A percentile compares a stretch with the other conserved stretches of the same genome.
Conservation (phyloP, 192 early-diverging fungal species). For the Chytriomyces sp. region DNA sequence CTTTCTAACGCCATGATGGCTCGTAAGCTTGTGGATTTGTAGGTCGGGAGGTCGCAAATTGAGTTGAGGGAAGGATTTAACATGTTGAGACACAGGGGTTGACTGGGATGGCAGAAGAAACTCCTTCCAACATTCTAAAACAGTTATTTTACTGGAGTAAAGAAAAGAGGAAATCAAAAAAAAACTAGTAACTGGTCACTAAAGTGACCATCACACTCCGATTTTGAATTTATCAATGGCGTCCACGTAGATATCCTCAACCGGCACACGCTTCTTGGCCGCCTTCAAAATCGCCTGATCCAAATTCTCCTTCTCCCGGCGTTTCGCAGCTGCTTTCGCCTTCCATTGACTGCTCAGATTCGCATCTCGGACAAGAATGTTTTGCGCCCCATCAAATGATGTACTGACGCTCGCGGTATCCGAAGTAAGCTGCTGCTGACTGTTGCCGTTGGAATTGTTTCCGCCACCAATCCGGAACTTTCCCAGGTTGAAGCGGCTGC, state of each 20-base stretch:
- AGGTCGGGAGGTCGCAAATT: too few relatives aligned
- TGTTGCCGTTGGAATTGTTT: not conserved
- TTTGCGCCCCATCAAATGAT: not conserved
- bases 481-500: not conserved
- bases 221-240: conserved; percentile 11
- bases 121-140: too few relatives aligned
- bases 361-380: not conserved
- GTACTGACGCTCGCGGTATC: not conserved
- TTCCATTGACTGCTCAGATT: conserved; percentile 1
- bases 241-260: conserved; percentile 10
- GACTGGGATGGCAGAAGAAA: too few relatives aligned
- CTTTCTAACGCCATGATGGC: too few relatives aligned
- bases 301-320: conserved; percentile 17
- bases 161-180: too few relatives aligned
- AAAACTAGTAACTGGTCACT: too few relatives aligned
- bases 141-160: too few relatives aligned
- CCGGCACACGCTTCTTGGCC: not conserved
- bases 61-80: too few relatives aligned
- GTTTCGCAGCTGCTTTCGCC: not conserved
- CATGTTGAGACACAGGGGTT: too few relatives aligned
- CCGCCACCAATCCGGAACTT: not conserved
- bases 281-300: conserved; percentile 11
- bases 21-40: too few relatives aligned
- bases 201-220: not conserved
- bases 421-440: too few relatives aligned